Evolutionary conservation across 2,329 filamentous ascomycete species (phyloP).

Genomic region (Colletotrichum brevisporum): DNA sequence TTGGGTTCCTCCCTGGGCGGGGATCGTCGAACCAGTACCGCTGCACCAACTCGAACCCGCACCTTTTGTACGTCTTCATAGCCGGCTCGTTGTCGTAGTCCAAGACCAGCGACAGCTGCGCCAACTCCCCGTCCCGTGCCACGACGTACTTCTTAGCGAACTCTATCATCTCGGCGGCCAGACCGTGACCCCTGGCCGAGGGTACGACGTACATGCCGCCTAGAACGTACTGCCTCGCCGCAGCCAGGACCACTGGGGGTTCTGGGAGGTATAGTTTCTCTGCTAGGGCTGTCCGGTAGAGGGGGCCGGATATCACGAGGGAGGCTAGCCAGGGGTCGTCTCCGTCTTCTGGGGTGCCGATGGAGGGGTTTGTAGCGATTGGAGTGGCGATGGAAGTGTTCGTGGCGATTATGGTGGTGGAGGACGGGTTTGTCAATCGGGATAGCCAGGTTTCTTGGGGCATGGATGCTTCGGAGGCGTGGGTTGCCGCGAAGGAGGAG

Average conservation of each 20-base stretch:
- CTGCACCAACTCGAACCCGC: conserved; percentile 20
- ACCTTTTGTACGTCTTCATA: conserved; percentile 18
- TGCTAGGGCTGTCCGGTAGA: conserved; percentile 13
- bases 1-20: conserved; percentile 9
- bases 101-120: conserved; percentile 16
- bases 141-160: conserved; percentile 8
- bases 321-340: conserved; percentile 23
- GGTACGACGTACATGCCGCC: conserved; percentile 38
- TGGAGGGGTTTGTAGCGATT: not conserved
- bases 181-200: not conserved
- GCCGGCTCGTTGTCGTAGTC: conserved; percentile 32
- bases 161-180: conserved; percentile 9
- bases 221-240: conserved; percentile 13
- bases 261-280: conserved; percentile 6
- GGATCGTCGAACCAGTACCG: conserved; percentile 38
- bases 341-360: not conserved
- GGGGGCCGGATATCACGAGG: conserved; percentile 22
- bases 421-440: conserved; percentile 14
- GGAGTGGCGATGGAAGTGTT: not conserved
- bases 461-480: conserved; percentile 32
- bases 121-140: not conserved
- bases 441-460: conserved; percentile 21
- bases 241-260: not conserved
- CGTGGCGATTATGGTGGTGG: conserved; percentile 30
- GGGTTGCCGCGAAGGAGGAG: conserved; percentile 26